Percentiles rank a stretch among this genome's conserved stretches.
These are phyloP conservation scores for Xylaria multiplex DNA, from an alignment of 2,329 filamentous ascomycete species.

Conservation along the genomic window DNA sequence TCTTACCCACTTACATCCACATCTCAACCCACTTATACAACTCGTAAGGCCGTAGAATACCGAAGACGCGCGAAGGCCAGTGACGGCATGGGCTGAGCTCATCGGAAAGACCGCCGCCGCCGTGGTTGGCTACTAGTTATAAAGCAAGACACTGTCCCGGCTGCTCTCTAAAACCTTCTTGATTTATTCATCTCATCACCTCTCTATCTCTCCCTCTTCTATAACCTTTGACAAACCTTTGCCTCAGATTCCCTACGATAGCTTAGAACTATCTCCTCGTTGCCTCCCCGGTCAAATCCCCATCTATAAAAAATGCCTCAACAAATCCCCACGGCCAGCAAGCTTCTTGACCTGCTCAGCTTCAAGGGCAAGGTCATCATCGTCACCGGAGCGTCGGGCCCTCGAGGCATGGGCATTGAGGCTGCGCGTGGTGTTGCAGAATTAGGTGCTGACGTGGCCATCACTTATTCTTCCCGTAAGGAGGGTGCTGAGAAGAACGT, in stretches of 20 bases:
- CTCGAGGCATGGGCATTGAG: constrained; percentile 76
- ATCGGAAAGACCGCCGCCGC: constrained; percentile 2
- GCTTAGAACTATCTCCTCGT: not conserved
- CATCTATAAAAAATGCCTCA: constrained; percentile 61
- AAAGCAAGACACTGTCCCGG: constrained; percentile 22
- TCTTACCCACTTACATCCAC: constrained; percentile 36
- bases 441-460: constrained; percentile 74
- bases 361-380: constrained; percentile 78
- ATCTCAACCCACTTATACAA: constrained; percentile 40
- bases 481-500: constrained; percentile 74
- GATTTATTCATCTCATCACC: not conserved
- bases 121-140: constrained; percentile 17
- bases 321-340: constrained; percentile 64
- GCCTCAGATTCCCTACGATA: not conserved
- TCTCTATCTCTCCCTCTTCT: not conserved
- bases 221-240: not conserved
- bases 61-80: constrained; percentile 17
- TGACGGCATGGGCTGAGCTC: not conserved
- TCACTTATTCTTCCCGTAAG: constrained; percentile 78
- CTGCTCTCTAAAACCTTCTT: not conserved
- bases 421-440: constrained; percentile 76
- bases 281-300: constrained; percentile 6
- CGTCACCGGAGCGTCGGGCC: constrained; percentile 74
- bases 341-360: constrained; percentile 74
- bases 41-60: constrained; percentile 25